Percentiles rank a stretch among this genome's conserved stretches.
Evolutionary conservation across 148 eudicot species (phyloP).

Genomic region (Rhododendron molle): DNA sequence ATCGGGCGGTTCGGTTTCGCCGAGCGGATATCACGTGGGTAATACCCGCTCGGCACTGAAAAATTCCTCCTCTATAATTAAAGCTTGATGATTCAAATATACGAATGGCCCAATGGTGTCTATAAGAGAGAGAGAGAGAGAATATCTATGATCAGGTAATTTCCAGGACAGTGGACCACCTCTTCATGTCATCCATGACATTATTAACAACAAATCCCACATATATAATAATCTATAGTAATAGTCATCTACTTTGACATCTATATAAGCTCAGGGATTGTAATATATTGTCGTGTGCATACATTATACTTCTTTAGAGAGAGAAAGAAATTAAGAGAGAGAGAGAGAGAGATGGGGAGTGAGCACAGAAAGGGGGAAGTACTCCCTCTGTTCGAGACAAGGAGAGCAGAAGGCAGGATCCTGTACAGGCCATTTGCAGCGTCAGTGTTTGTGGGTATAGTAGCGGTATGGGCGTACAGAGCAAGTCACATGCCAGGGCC

Average conservation of each 20-base stretch:
- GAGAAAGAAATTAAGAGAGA: not conserved
- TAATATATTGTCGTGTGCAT: not conserved
- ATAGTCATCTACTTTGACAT: not conserved
- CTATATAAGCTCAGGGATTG: not conserved
- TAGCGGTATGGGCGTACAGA: constrained; percentile 52
- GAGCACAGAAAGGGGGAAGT: not conserved
- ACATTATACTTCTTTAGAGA: not conserved
- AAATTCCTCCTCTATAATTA: too few species aligned
- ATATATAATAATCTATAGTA: not conserved
- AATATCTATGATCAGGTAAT: too few species aligned
- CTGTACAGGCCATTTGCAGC: constrained; percentile 41
- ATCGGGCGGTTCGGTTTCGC: too few species aligned
- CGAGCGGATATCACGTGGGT: too few species aligned
- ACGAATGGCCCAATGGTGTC: too few species aligned
- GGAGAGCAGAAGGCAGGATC: constrained; percentile 10
- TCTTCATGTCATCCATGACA: not conserved
- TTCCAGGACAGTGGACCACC: too few species aligned
- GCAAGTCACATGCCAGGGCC: constrained; percentile 19
- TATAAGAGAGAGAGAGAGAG: too few species aligned
- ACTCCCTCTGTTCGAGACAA: not conserved
- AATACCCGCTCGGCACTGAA: too few species aligned
- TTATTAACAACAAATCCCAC: not conserved
- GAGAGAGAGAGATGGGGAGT: not conserved
- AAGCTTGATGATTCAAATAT: too few species aligned
- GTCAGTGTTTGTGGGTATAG: constrained; percentile 35